Evolutionary conservation across 345 rosid species (phyloP).

Genomic region (Theobroma cacao): DNA sequence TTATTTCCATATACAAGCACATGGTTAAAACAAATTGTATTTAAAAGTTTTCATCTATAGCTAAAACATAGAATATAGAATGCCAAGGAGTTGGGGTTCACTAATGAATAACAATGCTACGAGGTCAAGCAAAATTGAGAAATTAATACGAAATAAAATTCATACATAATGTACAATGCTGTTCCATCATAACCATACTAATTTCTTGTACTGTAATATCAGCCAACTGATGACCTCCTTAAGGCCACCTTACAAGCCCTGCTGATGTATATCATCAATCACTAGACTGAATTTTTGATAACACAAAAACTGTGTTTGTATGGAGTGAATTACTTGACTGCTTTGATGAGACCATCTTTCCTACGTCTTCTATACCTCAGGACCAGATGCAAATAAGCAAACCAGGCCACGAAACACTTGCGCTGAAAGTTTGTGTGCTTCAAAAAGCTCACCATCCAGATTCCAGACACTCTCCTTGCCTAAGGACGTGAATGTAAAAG

Average conservation of each 20-base stretch:
- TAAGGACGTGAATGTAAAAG: conserved; percentile 75
- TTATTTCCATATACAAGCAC: too few species aligned
- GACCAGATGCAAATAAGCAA: conserved; percentile 86
- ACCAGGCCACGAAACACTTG: conserved; percentile 87
- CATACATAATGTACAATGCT: background rate
- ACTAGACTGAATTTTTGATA: background rate
- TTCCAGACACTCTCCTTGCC: conserved; percentile 90
- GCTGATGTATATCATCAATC: background rate
- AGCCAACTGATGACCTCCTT: background rate
- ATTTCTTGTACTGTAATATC: background rate
- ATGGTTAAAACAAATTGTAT: background rate
- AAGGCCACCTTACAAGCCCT: background rate
- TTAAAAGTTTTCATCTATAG: background rate
- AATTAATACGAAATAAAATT: background rate
- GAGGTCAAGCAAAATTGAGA: background rate
- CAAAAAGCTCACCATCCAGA: conserved; percentile 89
- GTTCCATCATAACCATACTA: background rate
- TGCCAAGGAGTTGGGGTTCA: background rate
- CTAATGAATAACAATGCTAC: background rate
- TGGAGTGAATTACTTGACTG: background rate
- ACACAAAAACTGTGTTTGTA: conserved; percentile 8
- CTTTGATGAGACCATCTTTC: background rate
- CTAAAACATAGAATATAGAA: too few species aligned
- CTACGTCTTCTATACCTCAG: conserved; percentile 50
- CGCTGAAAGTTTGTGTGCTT: conserved; percentile 85